phyloP scores from a whole-genome alignment of 108 stramenopile species.

The Mayamaea pseudoterrestris region DNA sequence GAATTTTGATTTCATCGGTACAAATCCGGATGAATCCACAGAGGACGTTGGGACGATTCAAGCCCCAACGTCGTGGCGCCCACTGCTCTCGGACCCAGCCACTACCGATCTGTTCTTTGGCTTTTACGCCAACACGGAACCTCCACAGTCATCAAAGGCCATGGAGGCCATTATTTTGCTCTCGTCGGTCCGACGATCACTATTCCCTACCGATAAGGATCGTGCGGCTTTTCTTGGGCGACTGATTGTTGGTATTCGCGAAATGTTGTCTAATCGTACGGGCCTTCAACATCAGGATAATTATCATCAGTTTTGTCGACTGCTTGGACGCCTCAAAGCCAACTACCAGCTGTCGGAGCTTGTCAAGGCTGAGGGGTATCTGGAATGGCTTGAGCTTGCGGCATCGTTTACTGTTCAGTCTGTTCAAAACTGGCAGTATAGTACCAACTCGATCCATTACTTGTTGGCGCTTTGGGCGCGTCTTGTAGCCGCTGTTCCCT shows the following conservation, averaged over 20 bases:
- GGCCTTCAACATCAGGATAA: slow-evolving; percentile 94
- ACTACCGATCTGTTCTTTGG: slow-evolving; percentile 86
- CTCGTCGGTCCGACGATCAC: slow-evolving; percentile 77
- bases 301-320: slow-evolving; percentile 96
- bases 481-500: slow-evolving; percentile 95
- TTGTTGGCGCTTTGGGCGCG: slow-evolving; percentile 92
- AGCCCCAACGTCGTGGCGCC: slow-evolving; percentile 90
- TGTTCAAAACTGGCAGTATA: slow-evolving; percentile 92
- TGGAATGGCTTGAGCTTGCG: slow-evolving; percentile 90
- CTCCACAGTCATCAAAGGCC: slow-evolving; percentile 79
- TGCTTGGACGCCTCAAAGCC: slow-evolving; percentile 92
- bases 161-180: slow-evolving; percentile 91
- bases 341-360: slow-evolving; percentile 95
- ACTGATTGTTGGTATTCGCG: slow-evolving; percentile 79
- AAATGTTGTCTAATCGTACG: slow-evolving; percentile 80
- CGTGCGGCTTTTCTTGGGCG: slow-evolving; percentile 79
- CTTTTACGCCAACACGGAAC: slow-evolving; percentile 91
- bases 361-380: slow-evolving; percentile 86
- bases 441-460: slow-evolving; percentile 94
- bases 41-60: slow-evolving; percentile 98
- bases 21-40: slow-evolving; percentile 94
- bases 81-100: slow-evolving; percentile 73
- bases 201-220: slow-evolving; percentile 93
- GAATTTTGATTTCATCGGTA: slow-evolving; percentile 97
- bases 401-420: slow-evolving; percentile 87